A percentile compares a stretch with the other conserved stretches of the same genome.
These are phyloP conservation scores for Gnetum montanum DNA, from an alignment of 75 land plant genomes.

Conservation along the genomic window DNA sequence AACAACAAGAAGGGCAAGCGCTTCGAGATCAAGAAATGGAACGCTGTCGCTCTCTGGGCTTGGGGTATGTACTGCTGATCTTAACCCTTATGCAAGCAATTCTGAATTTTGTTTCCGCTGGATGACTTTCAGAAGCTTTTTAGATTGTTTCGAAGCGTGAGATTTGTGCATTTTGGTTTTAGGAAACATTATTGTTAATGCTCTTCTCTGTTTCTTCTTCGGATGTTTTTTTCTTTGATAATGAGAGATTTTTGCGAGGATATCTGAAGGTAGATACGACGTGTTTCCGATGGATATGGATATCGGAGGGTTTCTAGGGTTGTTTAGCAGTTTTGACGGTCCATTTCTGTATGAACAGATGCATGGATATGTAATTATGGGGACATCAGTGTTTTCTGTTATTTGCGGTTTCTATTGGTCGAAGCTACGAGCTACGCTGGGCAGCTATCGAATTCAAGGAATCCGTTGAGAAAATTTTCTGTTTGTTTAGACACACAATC, in stretches of 20 bases:
- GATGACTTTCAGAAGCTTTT: background rate
- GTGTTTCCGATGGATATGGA: background rate
- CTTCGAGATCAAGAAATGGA: conserved; percentile 99
- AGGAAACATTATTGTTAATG: background rate
- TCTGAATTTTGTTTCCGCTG: too few relatives aligned
- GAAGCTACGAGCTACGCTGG: too few relatives aligned
- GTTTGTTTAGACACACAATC: too few relatives aligned
- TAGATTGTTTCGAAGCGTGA: background rate
- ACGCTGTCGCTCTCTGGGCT: conserved; percentile 96
- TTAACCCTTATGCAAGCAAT: background rate
- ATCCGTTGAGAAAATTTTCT: too few relatives aligned
- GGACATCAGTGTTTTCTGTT: background rate
- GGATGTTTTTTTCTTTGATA: too few relatives aligned
- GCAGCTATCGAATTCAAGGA: too few relatives aligned
- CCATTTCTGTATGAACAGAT: too few relatives aligned
- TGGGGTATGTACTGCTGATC: conserved; percentile 42
- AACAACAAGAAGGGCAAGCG: conserved; percentile 78
- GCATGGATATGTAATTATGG: background rate
- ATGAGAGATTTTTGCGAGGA: too few relatives aligned
- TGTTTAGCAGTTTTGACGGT: too few relatives aligned
- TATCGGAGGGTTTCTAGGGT: too few relatives aligned
- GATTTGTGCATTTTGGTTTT: background rate
- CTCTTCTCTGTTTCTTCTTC: background rate
- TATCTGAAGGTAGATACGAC: too few relatives aligned
- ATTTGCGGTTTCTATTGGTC: background rate